Evolutionary conservation across 768 basidiomycete species (phyloP).

Genomic region (Termitomyces sp.): DNA sequence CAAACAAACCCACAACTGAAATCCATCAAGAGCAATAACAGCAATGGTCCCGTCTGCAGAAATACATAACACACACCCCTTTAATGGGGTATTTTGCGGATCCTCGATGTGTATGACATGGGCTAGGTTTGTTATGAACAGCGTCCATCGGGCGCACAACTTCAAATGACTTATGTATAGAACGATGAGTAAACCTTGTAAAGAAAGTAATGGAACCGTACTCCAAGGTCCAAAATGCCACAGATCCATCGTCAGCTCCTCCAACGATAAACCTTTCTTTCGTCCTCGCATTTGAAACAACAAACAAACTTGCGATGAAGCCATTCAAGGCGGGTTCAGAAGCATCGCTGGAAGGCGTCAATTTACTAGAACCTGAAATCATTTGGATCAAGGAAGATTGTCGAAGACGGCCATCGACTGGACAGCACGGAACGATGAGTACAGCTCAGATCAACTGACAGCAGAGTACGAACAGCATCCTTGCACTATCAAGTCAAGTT

Average conservation of each 20-base stretch:
- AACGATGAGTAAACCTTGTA: neutral
- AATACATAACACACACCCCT: constrained; percentile 67
- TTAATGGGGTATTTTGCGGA: constrained; percentile 49
- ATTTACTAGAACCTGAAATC: constrained; percentile 19
- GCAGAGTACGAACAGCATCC: constrained; percentile 51
- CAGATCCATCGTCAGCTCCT: constrained; percentile 73
- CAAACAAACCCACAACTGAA: constrained; percentile 61
- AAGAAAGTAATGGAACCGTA: constrained; percentile 25
- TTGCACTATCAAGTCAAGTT: constrained; percentile 50
- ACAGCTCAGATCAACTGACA: neutral
- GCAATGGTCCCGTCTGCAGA: constrained; percentile 80
- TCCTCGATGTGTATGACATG: constrained; percentile 53
- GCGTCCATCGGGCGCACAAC: constrained; percentile 64
- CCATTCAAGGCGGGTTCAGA: constrained; percentile 48
- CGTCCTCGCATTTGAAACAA: constrained; percentile 52
- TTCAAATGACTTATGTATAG: constrained; percentile 47
- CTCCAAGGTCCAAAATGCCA: constrained; percentile 70
- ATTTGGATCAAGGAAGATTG: constrained; percentile 40
- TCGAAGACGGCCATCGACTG: constrained; percentile 52
- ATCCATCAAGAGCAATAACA: constrained; percentile 66
- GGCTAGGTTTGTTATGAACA: constrained; percentile 64
- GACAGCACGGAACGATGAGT: constrained; percentile 1
- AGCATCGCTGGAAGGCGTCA: constrained; percentile 23
- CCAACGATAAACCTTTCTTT: constrained; percentile 64
- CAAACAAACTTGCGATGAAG: constrained; percentile 43